Percentiles rank a stretch among this genome's conserved stretches.
phyloP scores from a whole-genome alignment of 2,329 filamentous ascomycete species.

The Colletotrichum melonis region DNA sequence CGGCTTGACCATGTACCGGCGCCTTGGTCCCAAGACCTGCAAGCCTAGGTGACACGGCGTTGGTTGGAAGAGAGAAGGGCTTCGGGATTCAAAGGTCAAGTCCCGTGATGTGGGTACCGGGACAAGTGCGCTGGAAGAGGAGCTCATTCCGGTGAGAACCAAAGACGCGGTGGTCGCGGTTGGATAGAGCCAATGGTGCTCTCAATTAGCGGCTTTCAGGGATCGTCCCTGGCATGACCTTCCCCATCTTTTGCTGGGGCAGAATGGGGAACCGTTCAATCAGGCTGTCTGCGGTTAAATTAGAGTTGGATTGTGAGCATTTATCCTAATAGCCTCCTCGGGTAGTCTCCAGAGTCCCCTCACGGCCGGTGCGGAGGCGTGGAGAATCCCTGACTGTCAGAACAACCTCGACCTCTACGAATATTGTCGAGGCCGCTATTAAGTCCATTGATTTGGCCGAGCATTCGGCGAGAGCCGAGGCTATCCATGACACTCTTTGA shows the following conservation, averaged over 20 bases:
- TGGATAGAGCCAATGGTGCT: conserved; percentile 11
- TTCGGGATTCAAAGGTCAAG: neutral
- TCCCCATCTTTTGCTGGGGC: conserved; percentile 26
- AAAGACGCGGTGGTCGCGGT: neutral
- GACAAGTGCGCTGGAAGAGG: conserved; percentile 9
- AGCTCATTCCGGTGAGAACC: conserved; percentile 19
- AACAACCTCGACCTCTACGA: neutral
- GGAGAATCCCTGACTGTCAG: conserved; percentile 24
- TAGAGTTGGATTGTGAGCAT: conserved; percentile 22
- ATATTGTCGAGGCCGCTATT: neutral
- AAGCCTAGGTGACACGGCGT: conserved; percentile 5
- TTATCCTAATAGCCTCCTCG: conserved; percentile 36
- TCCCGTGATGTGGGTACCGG: conserved; percentile 14
- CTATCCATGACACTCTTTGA: neutral
- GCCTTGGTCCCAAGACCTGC: conserved; percentile 27
- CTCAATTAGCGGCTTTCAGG: conserved; percentile 20
- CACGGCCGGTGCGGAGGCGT: conserved; percentile 20
- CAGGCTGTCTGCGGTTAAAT: conserved; percentile 36
- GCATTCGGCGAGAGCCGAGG: neutral
- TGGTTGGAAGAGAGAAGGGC: neutral
- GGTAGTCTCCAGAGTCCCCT: conserved; percentile 17
- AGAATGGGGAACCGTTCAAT: conserved; percentile 20
- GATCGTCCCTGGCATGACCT: conserved; percentile 10
- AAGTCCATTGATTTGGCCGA: neutral
- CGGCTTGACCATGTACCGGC: neutral